Evolutionary conservation across 805 yeast genomes (phyloP), one percentile per base, ranked within the genome.

Genomic region (Kregervanrija fluxuum): DNA sequence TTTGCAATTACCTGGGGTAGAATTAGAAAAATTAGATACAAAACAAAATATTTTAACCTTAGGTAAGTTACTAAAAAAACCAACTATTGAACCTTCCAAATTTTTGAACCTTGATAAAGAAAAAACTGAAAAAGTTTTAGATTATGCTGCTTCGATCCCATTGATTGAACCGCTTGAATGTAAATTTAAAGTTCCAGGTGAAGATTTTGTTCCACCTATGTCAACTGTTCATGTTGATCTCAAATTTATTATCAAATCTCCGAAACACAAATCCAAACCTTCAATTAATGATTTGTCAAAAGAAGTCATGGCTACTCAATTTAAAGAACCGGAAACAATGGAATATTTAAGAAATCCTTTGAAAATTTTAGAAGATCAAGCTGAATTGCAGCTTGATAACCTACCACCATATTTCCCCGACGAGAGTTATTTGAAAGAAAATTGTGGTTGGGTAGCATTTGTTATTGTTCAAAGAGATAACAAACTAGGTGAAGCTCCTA

Each of bases 181-280:
- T 37, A 78, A 76, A 46, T 88, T 88, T 66, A 73, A 75, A 50
- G 96, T 91, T 37, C 91, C 96, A 3, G 98, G 98, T 32, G 97
- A 90, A 68, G 60, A 65, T 12, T 68, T 68, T 30, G 80, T 85
- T 30, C 78, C 89, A 0, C 83, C 96, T 28, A 72, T 75, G 22
- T 78, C 97, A 2, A 74, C 75, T 40, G 80, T 87, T 8, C 90
- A 87, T 63, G 68, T 95, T 47, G 80, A 79, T 30, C 52, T 93
- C 17, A 88, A 90, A 63, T 82, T 85, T 47, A 62, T 86, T 37
- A 77, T 88, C 35, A 80, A 82, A 54, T 85, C 95, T 2, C 80
- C 91, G 6, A 73, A 73, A 35, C 84, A 80, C 48, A 82, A 82
- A 57, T 68, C 76, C n/a, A 64, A 68, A 47, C 79, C 79, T 5